Evolutionary conservation across 345 rosid species (phyloP), one percentile per base, ranked within the genome.

Genomic region (Corchorus olitorius): DNA sequence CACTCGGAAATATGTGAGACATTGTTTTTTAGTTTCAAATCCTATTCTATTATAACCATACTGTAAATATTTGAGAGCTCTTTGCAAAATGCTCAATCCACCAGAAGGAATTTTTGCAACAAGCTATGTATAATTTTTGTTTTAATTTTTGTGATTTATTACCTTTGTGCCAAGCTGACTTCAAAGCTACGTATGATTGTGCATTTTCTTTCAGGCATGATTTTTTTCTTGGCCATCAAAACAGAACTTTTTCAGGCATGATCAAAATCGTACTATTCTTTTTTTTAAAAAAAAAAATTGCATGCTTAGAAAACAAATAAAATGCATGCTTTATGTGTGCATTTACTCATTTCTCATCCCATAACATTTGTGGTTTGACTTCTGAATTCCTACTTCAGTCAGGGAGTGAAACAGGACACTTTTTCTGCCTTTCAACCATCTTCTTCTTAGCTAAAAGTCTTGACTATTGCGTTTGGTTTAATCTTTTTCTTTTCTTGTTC

Each of bases 401-500:
- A 15, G 27, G 53, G 34, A 53, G 53, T 69, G 70, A 63, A 49
- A 75, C 22, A 45, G 63, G 48, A 46, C 41, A 65, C 55, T 62
- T 81, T 45, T n/a, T 6, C 46, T 3, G 41, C 27, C 37, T 61
- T 54, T 33, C 15, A 43, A 17, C 9, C 37, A 14, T 65, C 13
- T 20, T 22, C 20, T 62, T n/a, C 70, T 65, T 12, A 8, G 65
- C 9, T 34, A 34, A 56, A 77, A 17, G 12, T 43, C 37, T 67
- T 72, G 75, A 66, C 52, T 20, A 55, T 52, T 62, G 46, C 72
- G 54, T 43, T 55, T 74, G 71, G 34, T 80, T 72, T 78, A 12
- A 72, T 72, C 43, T 62, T 66, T 66, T 75, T 59, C 52, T 81
- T 75, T 39, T 53, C 54, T 2, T 39, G 4, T 54, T 34, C 89